Evolutionary conservation across 1,284 basidiomycete genomes (phyloP), one percentile per base, ranked within the genome.

Genomic region (Abortiporus biennis): DNA sequence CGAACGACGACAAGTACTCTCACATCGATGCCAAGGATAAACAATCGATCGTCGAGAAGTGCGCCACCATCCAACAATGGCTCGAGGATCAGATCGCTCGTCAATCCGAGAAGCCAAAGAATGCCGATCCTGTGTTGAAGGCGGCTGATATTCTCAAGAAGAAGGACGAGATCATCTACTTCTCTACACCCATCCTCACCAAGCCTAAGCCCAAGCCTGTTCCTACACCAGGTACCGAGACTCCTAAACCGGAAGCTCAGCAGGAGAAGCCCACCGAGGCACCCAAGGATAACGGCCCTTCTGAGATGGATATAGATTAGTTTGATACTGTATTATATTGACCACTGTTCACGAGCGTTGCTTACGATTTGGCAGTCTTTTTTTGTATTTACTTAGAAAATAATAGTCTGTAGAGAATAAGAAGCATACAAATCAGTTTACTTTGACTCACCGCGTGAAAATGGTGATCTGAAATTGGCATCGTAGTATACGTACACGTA

Each of bases 11-110:
- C 55, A 84, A 83, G 66, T 91, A 79, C 65, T 64, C 84, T 15
- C 93, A 96, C 71, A 91, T 96, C 54, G 80, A 84, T 47, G 82
- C 82, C 54, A 89, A 87, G 68, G 90, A 94, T 65, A 86, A 88
- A 69, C 79, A 85, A 65, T 61, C 73, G 48, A 79, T 94, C 51
- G 74, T 92, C 47, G 88, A 92, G 69, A 85, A 78, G 61, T 76
- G 76, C 35, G 85, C 89, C 38, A 91, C 80, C 21, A 70, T 85
- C 35, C 86, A 91, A 67, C 87, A 94, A 66, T 96, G 93, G 93
- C 76, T 97, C 49, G 88, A 94, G 56, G 91, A 96, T 71, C 78
- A 86, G 72, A 78, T 81, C 47, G 82, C 80, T 46, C 74, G 85
- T 54, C 93, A 96, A 72, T 71, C 75, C 19, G 93, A 96, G 72